Conservation (phyloP, 345 rosid species). For the Mercurialis annua region DNA sequence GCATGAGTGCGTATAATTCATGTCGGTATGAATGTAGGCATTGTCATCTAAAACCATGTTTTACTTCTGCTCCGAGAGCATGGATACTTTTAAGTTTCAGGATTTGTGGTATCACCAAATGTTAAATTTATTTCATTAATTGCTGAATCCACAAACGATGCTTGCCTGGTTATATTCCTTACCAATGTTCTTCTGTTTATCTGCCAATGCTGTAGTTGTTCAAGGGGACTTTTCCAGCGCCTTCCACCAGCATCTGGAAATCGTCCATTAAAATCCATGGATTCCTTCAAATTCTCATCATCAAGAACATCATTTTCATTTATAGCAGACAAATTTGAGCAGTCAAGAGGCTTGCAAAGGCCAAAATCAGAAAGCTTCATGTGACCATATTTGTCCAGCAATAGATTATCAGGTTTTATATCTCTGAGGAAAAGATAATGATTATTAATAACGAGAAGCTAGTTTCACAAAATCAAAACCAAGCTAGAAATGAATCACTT, state of each 20-base stretch:
- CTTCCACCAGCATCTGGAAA: conserved; percentile 54
- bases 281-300: conserved; percentile 61
- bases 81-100: background rate
- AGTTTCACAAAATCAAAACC: conserved; percentile 14
- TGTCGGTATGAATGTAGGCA: background rate
- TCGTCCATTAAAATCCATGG: conserved; percentile 54
- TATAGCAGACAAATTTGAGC: conserved; percentile 63
- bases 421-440: conserved; percentile 50
- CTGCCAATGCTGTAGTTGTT: conserved; percentile 92
- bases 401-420: conserved; percentile 92
- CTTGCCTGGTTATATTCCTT: conserved; percentile 4
- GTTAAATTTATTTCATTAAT: background rate
- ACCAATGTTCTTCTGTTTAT: conserved; percentile 87
- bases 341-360: conserved; percentile 95
- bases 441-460: conserved; percentile 7
- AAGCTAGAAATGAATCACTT: conserved; percentile 10
- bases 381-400: conserved; percentile 87
- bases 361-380: conserved; percentile 97
- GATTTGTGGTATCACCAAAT: background rate
- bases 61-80: background rate
- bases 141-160: background rate
- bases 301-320: conserved; percentile 69
- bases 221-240: conserved; percentile 74
- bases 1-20: background rate
- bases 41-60: background rate